Percentiles rank a stretch among this genome's conserved stretches.
Evolutionary conservation across 2,329 filamentous ascomycete species (phyloP).

Genomic region (Microascus cirrosus): DNA sequence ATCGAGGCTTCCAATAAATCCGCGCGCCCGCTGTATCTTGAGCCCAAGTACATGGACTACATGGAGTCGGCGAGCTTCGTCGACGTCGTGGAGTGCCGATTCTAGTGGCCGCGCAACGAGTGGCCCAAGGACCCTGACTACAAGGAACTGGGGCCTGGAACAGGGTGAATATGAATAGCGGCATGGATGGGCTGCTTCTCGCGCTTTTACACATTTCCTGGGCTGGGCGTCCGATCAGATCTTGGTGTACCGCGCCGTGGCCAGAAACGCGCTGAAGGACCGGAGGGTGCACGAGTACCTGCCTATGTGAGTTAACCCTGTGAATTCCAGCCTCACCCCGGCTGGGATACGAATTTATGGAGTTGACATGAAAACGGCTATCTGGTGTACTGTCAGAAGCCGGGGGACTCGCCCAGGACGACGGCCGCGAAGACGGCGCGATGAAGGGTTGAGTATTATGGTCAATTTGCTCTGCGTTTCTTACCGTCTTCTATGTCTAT

Average conservation of each 20-base stretch:
- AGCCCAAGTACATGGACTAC: constrained; percentile 10
- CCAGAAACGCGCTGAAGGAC: constrained; percentile 20
- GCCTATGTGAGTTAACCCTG: constrained; percentile 20
- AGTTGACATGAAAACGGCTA: neutral
- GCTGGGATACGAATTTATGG: neutral
- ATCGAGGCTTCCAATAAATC: constrained; percentile 15
- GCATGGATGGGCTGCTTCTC: constrained; percentile 22
- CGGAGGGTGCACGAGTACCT: constrained; percentile 23
- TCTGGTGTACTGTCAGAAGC: neutral
- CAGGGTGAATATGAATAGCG: constrained; percentile 20
- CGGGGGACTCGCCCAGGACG: neutral
- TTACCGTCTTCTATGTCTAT: too few relatives aligned
- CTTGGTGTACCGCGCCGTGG: constrained; percentile 18
- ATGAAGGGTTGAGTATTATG: too few relatives aligned
- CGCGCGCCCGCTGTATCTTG: constrained; percentile 15
- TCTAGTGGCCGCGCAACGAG: constrained; percentile 26
- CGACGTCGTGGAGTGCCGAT: constrained; percentile 11
- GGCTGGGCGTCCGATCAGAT: constrained; percentile 22
- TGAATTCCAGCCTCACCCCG: too few relatives aligned
- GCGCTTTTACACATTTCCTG: constrained; percentile 22
- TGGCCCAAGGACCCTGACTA: constrained; percentile 32
- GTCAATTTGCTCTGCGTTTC: too few relatives aligned
- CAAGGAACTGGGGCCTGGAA: constrained; percentile 30
- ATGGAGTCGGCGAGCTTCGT: constrained; percentile 15
- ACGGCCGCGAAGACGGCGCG: too few relatives aligned